Base-by-base conservation (phyloP, 1,284 basidiomycete genomes). In the Coriolopsis trogii region DNA sequence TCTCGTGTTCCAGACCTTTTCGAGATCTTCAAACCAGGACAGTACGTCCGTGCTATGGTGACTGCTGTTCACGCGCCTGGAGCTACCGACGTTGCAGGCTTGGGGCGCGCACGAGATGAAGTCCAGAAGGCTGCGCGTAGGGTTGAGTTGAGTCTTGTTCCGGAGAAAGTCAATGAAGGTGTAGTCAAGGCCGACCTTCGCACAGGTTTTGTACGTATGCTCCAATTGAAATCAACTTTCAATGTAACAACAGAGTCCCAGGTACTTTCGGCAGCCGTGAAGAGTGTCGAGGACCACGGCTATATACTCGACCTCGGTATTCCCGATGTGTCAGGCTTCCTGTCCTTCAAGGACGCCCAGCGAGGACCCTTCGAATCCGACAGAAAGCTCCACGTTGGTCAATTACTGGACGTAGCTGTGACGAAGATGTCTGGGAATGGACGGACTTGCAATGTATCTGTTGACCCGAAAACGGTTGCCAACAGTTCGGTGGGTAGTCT, bases 271-370 rank as follows among this genome's bases (percentile, higher is more conserved):
- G 91, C 85, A 9, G 83, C 90, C 39, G 78, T 98, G 25, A 85
- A 89, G 69, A 92, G 89, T 63, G 75, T 91, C 28, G 97, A 99
- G 73, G 97, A 99, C 64, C 93, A 98, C 70, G 96, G 96, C 1
- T 98, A 96, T 72, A 82, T 89, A 46, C 78, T 99, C 18, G 91
- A 96, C 60, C 74, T 96, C 29, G 97, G 97, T 1, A 65, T 96
- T 18, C 68, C 81, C 10, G 82, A 85, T 26, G 70, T 88, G 24
- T 85, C 90, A 48, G 92, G 91, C 20, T 96, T 95, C 69, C 65
- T 95, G 41, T 78, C 86, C 1, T 89, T 86, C 73, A 85, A 85
- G 61, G 85, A 90, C 36, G 76, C 79, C 21, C 65, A 71, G 63
- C 77, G 74, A 44, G 74, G 70, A 4, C 68, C 55, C 36, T 76